Evolutionary conservation across 2,329 filamentous ascomycete species (phyloP).

Genomic region (Penicillium concentricum): DNA sequence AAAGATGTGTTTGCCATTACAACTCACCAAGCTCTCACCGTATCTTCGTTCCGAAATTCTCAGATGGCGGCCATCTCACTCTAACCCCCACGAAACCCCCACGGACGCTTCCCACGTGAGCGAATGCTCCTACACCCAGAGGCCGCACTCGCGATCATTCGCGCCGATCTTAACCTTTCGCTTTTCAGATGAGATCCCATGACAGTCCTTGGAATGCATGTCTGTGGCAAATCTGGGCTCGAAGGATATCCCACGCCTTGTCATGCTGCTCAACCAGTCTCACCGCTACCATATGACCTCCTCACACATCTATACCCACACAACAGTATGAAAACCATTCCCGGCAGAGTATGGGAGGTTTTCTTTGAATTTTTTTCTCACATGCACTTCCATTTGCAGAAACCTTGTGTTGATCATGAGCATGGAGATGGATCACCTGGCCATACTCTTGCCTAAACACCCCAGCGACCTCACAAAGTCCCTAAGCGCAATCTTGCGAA

Average conservation of each 20-base stretch:
- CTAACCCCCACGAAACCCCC: slow-evolving; percentile 1
- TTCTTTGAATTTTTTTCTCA: neutral
- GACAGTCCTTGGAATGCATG: neutral
- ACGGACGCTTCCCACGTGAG: slow-evolving; percentile 3
- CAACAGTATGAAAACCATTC: neutral
- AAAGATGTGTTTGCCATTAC: slow-evolving; percentile 10
- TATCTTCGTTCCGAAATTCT: neutral
- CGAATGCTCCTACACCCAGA: neutral
- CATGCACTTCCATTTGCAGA: neutral
- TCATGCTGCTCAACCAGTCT: neutral
- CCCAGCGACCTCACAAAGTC: neutral
- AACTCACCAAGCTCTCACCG: neutral
- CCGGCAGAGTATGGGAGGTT: neutral
- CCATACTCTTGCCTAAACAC: neutral
- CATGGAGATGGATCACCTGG: neutral
- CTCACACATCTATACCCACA: neutral
- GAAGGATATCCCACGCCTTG: neutral
- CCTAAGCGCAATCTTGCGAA: neutral
- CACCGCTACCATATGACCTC: neutral
- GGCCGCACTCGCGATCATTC: neutral
- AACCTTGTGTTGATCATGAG: neutral
- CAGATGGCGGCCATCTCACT: neutral
- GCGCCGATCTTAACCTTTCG: neutral
- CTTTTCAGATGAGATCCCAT: slow-evolving; percentile 1
- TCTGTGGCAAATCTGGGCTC: neutral